Evolutionary conservation across 495 filamentous ascomycete genomes (phyloP).

Genomic region (Rhypophila decipiens): DNA sequence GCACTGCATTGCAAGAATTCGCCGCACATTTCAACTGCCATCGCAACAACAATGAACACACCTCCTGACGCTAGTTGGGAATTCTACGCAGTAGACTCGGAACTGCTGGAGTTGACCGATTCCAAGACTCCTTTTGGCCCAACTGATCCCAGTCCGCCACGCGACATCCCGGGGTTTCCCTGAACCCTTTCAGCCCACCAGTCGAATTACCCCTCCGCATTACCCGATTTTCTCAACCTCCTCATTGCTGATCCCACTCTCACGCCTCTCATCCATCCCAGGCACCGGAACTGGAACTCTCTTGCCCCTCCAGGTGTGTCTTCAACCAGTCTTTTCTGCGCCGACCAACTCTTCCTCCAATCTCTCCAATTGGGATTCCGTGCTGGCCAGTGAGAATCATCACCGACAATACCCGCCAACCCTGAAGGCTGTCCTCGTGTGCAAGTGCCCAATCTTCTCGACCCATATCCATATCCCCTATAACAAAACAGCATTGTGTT

Average conservation of each 20-base stretch:
- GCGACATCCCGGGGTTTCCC: conserved; percentile 11
- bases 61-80: not conserved
- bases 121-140: too few relatives aligned
- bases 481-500: too few relatives aligned
- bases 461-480: not conserved
- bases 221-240: not conserved
- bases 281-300: not conserved
- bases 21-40: not conserved
- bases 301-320: not conserved
- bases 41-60: not conserved
- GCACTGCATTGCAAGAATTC: too few relatives aligned
- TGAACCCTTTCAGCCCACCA: too few relatives aligned
- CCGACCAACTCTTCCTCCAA: not conserved
- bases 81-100: conserved; percentile 16
- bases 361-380: too few relatives aligned
- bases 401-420: too few relatives aligned
- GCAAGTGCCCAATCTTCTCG: not conserved
- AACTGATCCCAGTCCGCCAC: conserved; percentile 24
- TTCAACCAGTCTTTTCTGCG: not conserved
- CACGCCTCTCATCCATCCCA: not conserved
- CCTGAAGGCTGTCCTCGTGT: too few relatives aligned
- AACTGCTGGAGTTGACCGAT: too few relatives aligned
- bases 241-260: conserved; percentile 20
- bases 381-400: too few relatives aligned
- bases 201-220: too few relatives aligned